Evolutionary conservation across 2,329 filamentous ascomycete species (phyloP).

Genomic region (Grosmannia penicillata): DNA sequence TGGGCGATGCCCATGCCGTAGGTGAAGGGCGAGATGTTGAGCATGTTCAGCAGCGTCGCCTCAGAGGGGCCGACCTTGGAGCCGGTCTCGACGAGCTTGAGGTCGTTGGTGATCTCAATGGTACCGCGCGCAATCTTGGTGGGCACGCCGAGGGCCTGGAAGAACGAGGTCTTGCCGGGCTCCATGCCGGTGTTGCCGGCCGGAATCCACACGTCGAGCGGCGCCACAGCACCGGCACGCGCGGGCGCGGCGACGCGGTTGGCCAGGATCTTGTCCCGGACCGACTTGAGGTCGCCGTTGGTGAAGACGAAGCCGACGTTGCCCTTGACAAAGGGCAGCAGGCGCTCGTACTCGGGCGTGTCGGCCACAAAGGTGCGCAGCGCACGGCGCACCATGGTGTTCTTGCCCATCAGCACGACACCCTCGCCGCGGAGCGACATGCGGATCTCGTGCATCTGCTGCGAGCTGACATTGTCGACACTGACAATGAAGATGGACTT

Average conservation of each 20-base stretch:
- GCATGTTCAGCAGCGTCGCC: conserved; percentile 97
- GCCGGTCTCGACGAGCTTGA: conserved; percentile 92
- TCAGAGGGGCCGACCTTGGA: conserved; percentile 96
- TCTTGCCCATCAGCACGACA: conserved; percentile 99
- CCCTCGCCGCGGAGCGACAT: conserved; percentile 76
- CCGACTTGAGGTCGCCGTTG: conserved; percentile 83
- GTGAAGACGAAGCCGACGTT: conserved; percentile 99
- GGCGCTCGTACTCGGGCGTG: conserved; percentile 92
- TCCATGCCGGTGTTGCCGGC: conserved; percentile 99
- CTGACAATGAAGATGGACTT: conserved; percentile 93
- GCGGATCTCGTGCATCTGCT: conserved; percentile 99
- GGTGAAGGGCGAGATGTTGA: conserved; percentile 99
- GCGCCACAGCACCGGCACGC: conserved; percentile 93
- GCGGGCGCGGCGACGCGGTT: conserved; percentile 98
- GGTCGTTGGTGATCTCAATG: conserved; percentile 96
- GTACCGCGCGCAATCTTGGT: conserved; percentile 99
- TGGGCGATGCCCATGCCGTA: conserved; percentile 95
- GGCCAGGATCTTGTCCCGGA: conserved; percentile 84
- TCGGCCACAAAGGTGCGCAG: conserved; percentile 88
- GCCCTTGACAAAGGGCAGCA: conserved; percentile 89
- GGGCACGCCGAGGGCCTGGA: conserved; percentile 99
- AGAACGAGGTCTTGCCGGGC: conserved; percentile 99
- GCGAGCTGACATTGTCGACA: conserved; percentile 99
- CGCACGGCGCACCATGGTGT: conserved; percentile 99
- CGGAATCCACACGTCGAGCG: conserved; percentile 83